Evolutionary conservation across 257 asterid genomes (phyloP).

Genomic region (Asclepias syriaca): DNA sequence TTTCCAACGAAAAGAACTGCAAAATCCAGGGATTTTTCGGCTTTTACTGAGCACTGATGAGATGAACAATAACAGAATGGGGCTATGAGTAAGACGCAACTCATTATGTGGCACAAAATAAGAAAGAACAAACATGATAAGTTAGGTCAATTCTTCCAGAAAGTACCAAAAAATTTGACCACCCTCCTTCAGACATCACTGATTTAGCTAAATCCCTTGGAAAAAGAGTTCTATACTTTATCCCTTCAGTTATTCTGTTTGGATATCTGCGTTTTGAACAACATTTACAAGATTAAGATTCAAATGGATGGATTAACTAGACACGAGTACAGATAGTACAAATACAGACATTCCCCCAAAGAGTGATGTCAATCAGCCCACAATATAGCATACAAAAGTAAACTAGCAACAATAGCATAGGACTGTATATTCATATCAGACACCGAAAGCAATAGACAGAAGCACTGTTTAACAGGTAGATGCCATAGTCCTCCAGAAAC

Average conservation of each 20-base stretch:
- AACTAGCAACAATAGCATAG: background rate
- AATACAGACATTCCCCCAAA: background rate
- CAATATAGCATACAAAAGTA: background rate
- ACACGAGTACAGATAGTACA: background rate
- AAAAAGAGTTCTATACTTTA: constrained; percentile 66
- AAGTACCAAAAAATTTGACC: constrained; percentile 72
- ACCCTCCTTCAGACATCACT: constrained; percentile 78
- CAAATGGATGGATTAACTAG: constrained; percentile 3
- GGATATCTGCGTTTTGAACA: constrained; percentile 24
- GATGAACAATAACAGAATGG: constrained; percentile 15
- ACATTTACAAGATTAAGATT: constrained; percentile 13
- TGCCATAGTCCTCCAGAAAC: background rate
- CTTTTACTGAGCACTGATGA: constrained; percentile 65
- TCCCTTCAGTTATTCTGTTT: constrained; percentile 48
- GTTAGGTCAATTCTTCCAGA: background rate
- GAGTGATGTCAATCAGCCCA: background rate
- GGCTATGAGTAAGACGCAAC: background rate
- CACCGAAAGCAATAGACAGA: background rate
- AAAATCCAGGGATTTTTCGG: constrained; percentile 49
- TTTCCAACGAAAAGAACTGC: constrained; percentile 78
- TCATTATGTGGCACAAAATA: background rate
- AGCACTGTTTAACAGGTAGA: background rate
- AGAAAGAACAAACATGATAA: background rate
- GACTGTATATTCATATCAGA: background rate
- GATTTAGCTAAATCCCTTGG: constrained; percentile 73